phyloP scores from a whole-genome alignment of 768 basidiomycete species.

The Paxillus ammoniavirescens region DNA sequence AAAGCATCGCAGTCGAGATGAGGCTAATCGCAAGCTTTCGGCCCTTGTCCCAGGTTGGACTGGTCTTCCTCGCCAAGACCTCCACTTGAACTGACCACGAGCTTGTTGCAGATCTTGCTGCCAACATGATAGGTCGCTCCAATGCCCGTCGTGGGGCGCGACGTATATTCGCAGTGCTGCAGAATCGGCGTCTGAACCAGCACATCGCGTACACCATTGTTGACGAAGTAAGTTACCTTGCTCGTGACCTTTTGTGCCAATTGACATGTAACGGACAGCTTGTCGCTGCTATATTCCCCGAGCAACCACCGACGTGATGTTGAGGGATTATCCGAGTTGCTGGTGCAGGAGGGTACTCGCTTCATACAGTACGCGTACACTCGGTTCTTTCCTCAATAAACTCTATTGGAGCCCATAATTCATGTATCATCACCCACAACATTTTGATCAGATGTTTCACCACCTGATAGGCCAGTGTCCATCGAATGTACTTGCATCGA shows the following conservation, averaged over 20 bases:
- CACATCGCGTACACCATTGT: slow-evolving; percentile 86
- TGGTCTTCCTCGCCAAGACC: not conserved
- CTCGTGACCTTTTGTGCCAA: not conserved
- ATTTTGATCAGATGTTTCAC: not conserved
- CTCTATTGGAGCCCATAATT: not conserved
- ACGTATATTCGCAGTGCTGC: slow-evolving; percentile 89
- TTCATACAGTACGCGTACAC: not conserved
- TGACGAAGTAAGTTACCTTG: slow-evolving; percentile 68
- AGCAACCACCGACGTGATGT: slow-evolving; percentile 26
- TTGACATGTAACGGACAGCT: slow-evolving; percentile 37
- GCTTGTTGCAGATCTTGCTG: slow-evolving; percentile 69
- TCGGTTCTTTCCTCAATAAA: not conserved
- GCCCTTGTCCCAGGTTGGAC: slow-evolving; percentile 82
- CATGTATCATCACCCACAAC: not conserved
- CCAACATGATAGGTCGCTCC: slow-evolving; percentile 97
- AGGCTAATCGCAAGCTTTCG: slow-evolving; percentile 88
- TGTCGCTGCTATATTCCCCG: slow-evolving; percentile 61
- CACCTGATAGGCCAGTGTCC: not conserved
- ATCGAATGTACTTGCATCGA: slow-evolving; percentile 16
- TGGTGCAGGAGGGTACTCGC: not conserved
- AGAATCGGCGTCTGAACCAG: slow-evolving; percentile 93
- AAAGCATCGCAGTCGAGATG: slow-evolving; percentile 75
- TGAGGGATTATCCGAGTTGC: not conserved
- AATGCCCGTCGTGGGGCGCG: slow-evolving; percentile 93
- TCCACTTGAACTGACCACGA: slow-evolving; percentile 1